Evolutionary conservation across 768 basidiomycete genomes (phyloP).

Genomic region (Boletus sp.): DNA sequence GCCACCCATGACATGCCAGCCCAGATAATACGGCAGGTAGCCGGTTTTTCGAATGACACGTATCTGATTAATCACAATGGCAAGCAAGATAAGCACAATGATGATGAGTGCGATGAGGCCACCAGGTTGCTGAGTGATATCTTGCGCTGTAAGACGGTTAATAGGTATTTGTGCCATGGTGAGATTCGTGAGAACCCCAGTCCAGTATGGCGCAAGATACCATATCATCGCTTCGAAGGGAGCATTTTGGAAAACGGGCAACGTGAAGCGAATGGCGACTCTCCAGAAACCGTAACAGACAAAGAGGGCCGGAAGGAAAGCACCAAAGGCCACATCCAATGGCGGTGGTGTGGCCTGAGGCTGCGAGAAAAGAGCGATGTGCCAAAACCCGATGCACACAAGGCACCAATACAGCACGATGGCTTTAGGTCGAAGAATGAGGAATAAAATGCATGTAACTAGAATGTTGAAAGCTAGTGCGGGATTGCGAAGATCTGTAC

Average conservation of each 20-base stretch:
- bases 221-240: constrained; percentile 73
- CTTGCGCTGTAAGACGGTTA: constrained; percentile 66
- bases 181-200: constrained; percentile 71
- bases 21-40: constrained; percentile 73
- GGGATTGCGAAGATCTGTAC: constrained; percentile 64
- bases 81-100: constrained; percentile 58
- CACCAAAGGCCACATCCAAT: constrained; percentile 68
- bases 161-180: constrained; percentile 74
- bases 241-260: constrained; percentile 64
- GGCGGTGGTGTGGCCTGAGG: constrained; percentile 64
- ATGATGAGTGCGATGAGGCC: constrained; percentile 68
- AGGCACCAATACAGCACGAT: constrained; percentile 72
- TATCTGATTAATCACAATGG: constrained; percentile 69
- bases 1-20: constrained; percentile 71
- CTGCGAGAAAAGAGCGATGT: constrained; percentile 76
- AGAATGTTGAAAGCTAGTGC: constrained; percentile 75
- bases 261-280: constrained; percentile 66
- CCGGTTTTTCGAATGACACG: constrained; percentile 85
- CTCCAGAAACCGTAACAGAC: constrained; percentile 81
- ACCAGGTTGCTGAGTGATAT: constrained; percentile 63
- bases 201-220: constrained; percentile 80
- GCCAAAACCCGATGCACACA: constrained; percentile 87
- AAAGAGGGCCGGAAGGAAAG: constrained; percentile 77
- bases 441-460: constrained; percentile 63
- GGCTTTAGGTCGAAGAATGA: constrained; percentile 68